These are phyloP conservation scores for Ophiorrhiza pumila DNA, from an alignment of 257 asterid genomes.

Conservation along the genomic window DNA sequence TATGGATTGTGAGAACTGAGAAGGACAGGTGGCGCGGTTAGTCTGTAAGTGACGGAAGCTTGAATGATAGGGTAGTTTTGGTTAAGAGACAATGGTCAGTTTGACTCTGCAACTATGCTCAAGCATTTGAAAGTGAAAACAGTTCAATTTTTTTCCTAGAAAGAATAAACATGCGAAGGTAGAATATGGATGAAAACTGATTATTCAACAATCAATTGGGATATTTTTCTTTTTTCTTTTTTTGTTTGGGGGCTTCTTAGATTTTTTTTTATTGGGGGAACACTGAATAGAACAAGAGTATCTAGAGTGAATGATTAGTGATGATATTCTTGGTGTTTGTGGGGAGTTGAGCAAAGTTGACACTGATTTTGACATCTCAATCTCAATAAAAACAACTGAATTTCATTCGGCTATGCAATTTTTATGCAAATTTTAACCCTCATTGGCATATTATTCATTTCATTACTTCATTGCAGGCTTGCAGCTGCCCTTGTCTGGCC, in stretches of 20 bases:
- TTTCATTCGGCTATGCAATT: slow-evolving; percentile 23
- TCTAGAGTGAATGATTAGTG: no score
- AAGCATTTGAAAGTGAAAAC: no score
- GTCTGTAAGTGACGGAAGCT: neutral
- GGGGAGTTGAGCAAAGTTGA: neutral
- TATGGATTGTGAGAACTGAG: neutral
- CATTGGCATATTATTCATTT: slow-evolving; percentile 5
- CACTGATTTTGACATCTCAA: slow-evolving; percentile 18
- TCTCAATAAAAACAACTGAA: slow-evolving; percentile 11
- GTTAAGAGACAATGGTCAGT: slow-evolving; percentile 12
- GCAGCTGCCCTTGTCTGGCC: no score
- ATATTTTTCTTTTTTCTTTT: neutral
- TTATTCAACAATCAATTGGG: neutral
- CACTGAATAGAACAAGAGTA: neutral
- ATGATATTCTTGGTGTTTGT: neutral
- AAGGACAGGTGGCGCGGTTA: neutral
- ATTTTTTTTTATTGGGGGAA: neutral
- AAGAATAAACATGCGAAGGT: no score
- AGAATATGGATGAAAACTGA: neutral
- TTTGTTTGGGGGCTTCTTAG: neutral
- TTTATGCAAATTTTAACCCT: neutral
- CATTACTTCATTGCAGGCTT: neutral
- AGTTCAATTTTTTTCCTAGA: neutral
- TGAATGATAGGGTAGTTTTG: neutral
- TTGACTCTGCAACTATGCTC: slow-evolving; percentile 13